phyloP scores from a whole-genome alignment of 2,329 filamentous ascomycete genomes.

The Eutypella sp. region DNA sequence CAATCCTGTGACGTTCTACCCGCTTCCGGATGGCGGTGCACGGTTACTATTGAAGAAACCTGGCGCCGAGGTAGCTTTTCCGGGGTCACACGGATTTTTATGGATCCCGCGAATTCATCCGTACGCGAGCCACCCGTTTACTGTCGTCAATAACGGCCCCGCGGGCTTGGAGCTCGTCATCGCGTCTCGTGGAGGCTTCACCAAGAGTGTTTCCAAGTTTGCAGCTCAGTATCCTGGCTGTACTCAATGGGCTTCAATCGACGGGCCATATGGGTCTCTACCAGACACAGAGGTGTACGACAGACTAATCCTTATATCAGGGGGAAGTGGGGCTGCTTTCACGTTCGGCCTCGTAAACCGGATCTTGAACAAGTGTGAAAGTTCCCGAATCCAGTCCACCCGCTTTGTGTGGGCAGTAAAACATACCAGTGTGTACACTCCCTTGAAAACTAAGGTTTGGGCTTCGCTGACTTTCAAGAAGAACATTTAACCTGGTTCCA shows the following conservation, averaged over 20 bases:
- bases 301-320: not conserved
- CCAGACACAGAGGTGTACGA: not conserved
- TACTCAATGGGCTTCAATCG: not conserved
- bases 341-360: not conserved
- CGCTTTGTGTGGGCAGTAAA: not conserved
- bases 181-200: not conserved
- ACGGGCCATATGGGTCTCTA: not conserved
- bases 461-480: not conserved
- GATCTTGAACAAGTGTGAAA: not conserved
- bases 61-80: not conserved
- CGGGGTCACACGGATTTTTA: not conserved
- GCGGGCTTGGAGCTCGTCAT: not conserved
- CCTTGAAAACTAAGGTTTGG: not conserved
- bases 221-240: not conserved
- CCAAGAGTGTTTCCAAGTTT: not conserved
- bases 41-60: not conserved
- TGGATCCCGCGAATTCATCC: not conserved
- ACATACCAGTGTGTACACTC: not conserved
- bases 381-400: not conserved
- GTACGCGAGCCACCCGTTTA: not conserved
- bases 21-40: not conserved
- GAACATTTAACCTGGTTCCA: conserved; percentile 1
- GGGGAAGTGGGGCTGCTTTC: not conserved
- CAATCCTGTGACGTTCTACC: not conserved
- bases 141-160: not conserved